Evolutionary conservation across 176 grass and related monocot genomes (phyloP).

Genomic region (Olyra latifolia): DNA sequence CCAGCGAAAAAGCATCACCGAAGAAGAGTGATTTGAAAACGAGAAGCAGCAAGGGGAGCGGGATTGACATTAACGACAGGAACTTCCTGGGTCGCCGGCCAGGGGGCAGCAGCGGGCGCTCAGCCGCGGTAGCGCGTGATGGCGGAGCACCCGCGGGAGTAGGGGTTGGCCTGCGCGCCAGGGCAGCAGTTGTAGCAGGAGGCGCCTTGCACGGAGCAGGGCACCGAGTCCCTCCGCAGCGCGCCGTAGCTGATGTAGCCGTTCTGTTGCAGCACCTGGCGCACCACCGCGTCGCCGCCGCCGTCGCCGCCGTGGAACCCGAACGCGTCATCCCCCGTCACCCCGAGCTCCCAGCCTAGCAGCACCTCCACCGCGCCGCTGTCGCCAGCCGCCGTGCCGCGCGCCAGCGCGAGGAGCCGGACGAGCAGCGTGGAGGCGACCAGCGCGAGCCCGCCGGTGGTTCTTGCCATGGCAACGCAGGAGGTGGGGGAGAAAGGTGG

Average conservation of each 20-base stretch:
- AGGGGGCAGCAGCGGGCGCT: neutral
- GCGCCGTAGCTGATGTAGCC: constrained; percentile 77
- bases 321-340: constrained; percentile 29
- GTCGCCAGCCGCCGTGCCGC: neutral
- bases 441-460: neutral
- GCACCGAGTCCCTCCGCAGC: constrained; percentile 47
- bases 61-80: too few species aligned
- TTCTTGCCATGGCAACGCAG: constrained; percentile 14
- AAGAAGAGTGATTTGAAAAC: neutral
- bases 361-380: neutral
- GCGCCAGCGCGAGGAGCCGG: constrained; percentile 3
- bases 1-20: too few species aligned
- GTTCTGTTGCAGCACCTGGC: constrained; percentile 25
- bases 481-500: neutral
- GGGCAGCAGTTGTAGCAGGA: constrained; percentile 85
- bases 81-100: too few species aligned
- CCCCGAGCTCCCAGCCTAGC: constrained; percentile 37
- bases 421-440: neutral
- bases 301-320: neutral
- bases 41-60: too few species aligned
- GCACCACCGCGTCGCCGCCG: neutral
- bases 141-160: constrained; percentile 55
- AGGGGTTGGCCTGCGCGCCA: constrained; percentile 55
- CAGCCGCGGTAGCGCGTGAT: constrained; percentile 55
- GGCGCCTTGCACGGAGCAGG: constrained; percentile 58